phyloP scores from a whole-genome alignment of 805 yeast species.

The Starmerella potacharoeniae region DNA sequence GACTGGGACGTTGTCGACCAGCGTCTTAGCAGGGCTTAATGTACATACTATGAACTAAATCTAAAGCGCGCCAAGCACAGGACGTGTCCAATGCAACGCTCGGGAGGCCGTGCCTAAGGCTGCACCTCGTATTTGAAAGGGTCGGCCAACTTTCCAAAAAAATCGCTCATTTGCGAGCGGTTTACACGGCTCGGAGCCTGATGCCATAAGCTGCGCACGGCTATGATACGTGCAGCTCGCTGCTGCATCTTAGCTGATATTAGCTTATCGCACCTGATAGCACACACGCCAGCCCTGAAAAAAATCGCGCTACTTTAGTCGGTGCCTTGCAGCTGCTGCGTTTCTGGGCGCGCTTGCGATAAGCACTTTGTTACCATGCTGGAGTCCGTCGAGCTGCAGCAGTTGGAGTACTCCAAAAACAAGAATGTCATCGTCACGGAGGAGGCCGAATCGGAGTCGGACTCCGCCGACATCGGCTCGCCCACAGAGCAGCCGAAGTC shows the following conservation, averaged over 20 bases:
- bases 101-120: no score
- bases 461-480: neutral
- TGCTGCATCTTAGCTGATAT: neutral
- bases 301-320: neutral
- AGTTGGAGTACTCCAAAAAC: constrained; percentile 2
- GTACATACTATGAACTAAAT: neutral
- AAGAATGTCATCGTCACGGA: neutral
- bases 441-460: neutral
- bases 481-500: neutral
- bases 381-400: constrained; percentile 7
- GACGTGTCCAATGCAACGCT: no score
- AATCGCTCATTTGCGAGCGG: neutral
- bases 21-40: constrained; percentile 10
- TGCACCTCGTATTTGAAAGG: no score
- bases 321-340: no score
- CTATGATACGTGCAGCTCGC: neutral
- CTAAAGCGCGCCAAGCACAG: no score
- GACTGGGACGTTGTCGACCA: constrained; percentile 52
- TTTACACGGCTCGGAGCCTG: neutral
- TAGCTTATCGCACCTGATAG: constrained; percentile 7
- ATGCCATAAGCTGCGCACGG: neutral
- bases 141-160: no score
- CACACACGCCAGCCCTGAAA: neutral
- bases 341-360: no score
- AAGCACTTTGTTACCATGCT: neutral